phyloP scores from a whole-genome alignment of 306 rosid genomes.

The Castanea sativa region DNA sequence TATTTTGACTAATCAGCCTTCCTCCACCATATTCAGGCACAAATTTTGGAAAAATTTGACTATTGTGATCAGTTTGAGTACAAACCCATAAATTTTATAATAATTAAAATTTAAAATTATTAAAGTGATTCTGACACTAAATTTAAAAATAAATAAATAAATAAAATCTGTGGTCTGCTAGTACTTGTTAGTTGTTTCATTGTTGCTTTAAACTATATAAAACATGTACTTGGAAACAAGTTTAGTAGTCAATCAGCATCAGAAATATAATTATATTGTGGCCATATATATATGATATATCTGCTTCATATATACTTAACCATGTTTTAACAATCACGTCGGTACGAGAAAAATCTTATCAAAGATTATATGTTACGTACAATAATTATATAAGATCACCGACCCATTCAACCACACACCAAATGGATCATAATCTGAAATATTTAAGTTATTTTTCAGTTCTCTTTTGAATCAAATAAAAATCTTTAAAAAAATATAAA shows the following conservation, averaged over 20 bases:
- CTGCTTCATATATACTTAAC: neutral
- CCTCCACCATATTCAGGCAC: constrained; percentile 29
- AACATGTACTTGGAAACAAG: neutral
- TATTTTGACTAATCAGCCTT: neutral
- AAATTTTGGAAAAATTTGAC: constrained; percentile 26
- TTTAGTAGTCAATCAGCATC: too few relatives aligned
- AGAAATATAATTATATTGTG: neutral
- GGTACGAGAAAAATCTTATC: neutral
- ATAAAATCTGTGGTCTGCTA: neutral
- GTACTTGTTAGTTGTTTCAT: neutral
- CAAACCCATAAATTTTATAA: neutral
- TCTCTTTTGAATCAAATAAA: neutral
- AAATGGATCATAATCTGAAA: neutral
- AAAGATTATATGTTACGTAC: neutral
- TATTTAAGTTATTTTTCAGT: neutral
- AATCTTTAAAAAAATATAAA: neutral
- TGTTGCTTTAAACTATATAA: neutral
- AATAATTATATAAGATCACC: neutral
- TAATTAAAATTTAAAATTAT: too few relatives aligned
- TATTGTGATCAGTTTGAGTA: neutral
- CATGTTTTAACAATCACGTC: neutral
- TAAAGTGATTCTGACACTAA: neutral
- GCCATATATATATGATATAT: neutral
- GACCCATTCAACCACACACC: neutral
- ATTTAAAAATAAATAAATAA: neutral